phyloP scores from a whole-genome alignment of 139 green algal genomes.

The Volvox reticuliferus region DNA sequence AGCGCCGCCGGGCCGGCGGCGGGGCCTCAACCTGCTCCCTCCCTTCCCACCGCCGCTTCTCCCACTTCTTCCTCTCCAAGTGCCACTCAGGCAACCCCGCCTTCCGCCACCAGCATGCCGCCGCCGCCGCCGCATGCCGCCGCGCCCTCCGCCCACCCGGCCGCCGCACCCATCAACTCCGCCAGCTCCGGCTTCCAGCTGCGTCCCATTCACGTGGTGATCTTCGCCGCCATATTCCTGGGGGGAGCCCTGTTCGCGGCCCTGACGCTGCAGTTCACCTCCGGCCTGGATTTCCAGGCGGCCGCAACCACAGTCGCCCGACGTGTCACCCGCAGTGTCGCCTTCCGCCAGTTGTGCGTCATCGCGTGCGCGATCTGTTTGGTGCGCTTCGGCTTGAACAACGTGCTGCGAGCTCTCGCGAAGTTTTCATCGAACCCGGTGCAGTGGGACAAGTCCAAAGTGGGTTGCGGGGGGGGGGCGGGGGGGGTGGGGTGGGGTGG shows the following conservation, averaged over 20 bases:
- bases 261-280: constrained; percentile 70
- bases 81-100: not conserved
- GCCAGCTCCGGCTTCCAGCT: constrained; percentile 37
- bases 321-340: constrained; percentile 77
- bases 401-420: constrained; percentile 61
- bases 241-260: constrained; percentile 66
- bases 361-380: constrained; percentile 64
- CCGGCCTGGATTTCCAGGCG: constrained; percentile 63
- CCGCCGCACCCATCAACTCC: constrained; percentile 2
- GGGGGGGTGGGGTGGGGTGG: not conserved
- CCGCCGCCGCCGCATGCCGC: not conserved
- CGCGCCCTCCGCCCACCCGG: not conserved
- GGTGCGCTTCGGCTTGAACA: constrained; percentile 70
- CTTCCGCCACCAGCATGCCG: constrained; percentile 8
- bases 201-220: constrained; percentile 48
- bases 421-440: constrained; percentile 61
- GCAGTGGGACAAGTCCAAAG: constrained; percentile 72
- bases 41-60: not conserved
- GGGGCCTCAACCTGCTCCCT: not conserved
- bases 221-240: constrained; percentile 65
- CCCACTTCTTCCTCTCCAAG: not conserved
- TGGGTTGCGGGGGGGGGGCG: constrained; percentile 59
- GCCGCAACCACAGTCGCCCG: constrained; percentile 57
- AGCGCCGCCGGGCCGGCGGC: not conserved
- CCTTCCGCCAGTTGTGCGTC: constrained; percentile 76